Evolutionary conservation across 2,329 filamentous ascomycete species (phyloP), one percentile per base, ranked within the genome.

Genomic region (Verticillium longisporum): DNA sequence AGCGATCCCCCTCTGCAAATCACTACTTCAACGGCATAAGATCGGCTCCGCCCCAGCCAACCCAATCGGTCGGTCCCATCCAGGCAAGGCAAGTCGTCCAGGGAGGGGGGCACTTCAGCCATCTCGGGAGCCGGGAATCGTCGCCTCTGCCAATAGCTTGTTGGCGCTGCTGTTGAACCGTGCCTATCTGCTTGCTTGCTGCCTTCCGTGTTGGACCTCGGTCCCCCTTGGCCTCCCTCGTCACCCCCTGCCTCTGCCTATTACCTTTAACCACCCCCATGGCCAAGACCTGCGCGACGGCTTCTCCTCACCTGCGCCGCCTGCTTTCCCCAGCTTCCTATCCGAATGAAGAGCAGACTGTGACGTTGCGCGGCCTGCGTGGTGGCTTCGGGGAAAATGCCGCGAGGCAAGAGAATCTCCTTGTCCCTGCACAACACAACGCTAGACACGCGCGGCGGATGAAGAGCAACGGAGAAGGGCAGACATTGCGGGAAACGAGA

Each of bases 251-350:
- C 26, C 45, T 18, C 18, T 31, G 5, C 26, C 18, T 53, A 21
- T 36, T 36, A 36, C 34, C 3, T 36, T 9, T 36, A 36, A 36
- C 34, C 34, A 9, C 45, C 18, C 45, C 45, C 45, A 9, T 13
- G 45, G 45, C 45, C 45, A 53, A 53, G 45, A 26, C 45, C 9
- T 36, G 34, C 34, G 34, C 18, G n/a, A 18, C 45, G 45, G 9
- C 45, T 26, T 53, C 45, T 53, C 45, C 45, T 53, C 45, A 26
- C 18, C n/a, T 53, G 45, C 18, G 45, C 45, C 9, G 45, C 45
- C 45, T 53, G 45, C 45, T 41, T 50, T 57, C 56, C 56, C 56
- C 56, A 58, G 56, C 56, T 58, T 58, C 56, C 56, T 58, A 34
- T 50, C 31, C 37, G 36, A 58, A 26, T 6, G 14, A 56, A 31